phyloP scores from a whole-genome alignment of 1,139 yeast species.

The Taphrina sp. region DNA sequence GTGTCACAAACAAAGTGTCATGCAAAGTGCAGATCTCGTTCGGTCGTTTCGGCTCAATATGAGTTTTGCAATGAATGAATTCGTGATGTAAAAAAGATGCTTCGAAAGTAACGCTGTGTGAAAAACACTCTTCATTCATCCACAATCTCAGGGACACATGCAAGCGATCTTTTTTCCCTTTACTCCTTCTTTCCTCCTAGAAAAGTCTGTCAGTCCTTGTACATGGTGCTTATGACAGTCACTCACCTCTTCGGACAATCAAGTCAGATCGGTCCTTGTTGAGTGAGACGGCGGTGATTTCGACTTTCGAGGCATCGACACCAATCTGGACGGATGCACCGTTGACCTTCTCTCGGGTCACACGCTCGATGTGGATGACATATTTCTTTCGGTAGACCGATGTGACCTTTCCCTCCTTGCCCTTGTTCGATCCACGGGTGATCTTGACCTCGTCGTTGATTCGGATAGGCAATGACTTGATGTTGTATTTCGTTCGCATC shows the following conservation, averaged over 20 bases:
- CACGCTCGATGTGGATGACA: slow-evolving; percentile 94
- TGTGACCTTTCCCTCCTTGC: slow-evolving; percentile 97
- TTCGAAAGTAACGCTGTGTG: background rate
- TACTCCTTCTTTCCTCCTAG: slow-evolving; percentile 27
- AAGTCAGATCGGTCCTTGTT: slow-evolving; percentile 25
- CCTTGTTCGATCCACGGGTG: slow-evolving; percentile 99
- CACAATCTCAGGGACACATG: background rate
- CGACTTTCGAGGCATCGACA: slow-evolving; percentile 98
- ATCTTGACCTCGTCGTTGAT: slow-evolving; percentile 94
- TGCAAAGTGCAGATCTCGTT: no score
- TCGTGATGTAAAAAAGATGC: slow-evolving; percentile 9
- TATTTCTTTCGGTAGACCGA: slow-evolving; percentile 99
- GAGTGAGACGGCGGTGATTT: slow-evolving; percentile 58
- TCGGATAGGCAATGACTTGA: slow-evolving; percentile 94
- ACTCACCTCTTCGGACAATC: slow-evolving; percentile 27
- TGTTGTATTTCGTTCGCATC: slow-evolving; percentile 90
- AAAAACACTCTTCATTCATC: background rate
- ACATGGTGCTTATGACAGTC: background rate
- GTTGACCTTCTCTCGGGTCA: slow-evolving; percentile 95
- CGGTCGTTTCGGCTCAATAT: no score
- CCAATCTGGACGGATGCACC: slow-evolving; percentile 98
- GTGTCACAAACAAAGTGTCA: no score
- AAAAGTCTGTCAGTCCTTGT: background rate
- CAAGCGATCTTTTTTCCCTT: background rate
- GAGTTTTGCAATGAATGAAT: background rate